Conservation (phyloP, 106 monocot species). For the Apostasia shenzhenica region DNA sequence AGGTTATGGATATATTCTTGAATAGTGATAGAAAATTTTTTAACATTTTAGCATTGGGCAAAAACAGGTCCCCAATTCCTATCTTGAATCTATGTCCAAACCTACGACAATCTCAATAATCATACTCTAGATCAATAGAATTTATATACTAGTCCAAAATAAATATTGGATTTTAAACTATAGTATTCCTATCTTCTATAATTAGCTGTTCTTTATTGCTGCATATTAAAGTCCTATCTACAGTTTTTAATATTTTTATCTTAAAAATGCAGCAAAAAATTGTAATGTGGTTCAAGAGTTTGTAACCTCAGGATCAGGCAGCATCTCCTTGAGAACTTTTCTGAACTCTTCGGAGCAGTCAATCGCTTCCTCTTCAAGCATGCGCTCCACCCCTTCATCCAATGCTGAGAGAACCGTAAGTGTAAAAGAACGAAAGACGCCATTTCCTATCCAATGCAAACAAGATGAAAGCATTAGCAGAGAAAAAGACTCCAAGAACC, state of each 20-base stretch:
- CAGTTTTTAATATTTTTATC: background rate
- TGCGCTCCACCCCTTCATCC: background rate
- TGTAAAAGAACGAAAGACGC: background rate
- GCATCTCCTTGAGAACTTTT: background rate
- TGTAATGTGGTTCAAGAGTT: background rate
- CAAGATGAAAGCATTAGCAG: background rate
- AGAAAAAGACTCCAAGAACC: background rate
- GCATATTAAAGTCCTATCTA: no score
- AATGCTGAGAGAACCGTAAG: background rate
- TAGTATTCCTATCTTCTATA: no score
- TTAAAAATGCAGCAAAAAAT: background rate
- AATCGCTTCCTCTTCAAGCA: background rate
- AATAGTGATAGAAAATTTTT: no score
- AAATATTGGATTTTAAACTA: no score
- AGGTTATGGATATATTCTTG: no score
- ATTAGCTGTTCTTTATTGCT: no score
- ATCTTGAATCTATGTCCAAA: no score
- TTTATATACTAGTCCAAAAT: no score
- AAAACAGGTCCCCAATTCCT: no score
- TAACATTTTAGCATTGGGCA: no score
- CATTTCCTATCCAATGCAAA: background rate
- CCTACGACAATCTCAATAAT: no score
- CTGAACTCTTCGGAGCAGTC: background rate
- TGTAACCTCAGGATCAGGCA: background rate
- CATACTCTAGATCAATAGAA: no score